Conservation (phyloP, 495 filamentous ascomycete genomes). For the Penicillium manginii region DNA sequence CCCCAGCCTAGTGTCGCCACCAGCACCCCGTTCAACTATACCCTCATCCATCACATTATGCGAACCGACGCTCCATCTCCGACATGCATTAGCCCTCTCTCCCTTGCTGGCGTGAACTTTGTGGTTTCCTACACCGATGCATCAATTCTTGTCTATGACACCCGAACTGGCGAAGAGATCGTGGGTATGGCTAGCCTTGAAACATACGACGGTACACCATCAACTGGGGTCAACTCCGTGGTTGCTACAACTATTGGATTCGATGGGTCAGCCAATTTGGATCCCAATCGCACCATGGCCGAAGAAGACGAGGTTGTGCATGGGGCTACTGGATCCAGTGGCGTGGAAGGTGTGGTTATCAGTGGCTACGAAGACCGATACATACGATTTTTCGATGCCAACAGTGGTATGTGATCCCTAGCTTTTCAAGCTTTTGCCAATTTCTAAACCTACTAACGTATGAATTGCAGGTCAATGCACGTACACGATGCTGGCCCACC, state of each 20-base stretch:
- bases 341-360: constrained; percentile 89
- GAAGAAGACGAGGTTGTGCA: constrained; percentile 75
- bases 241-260: constrained; percentile 83
- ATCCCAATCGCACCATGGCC: constrained; percentile 60
- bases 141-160: constrained; percentile 88
- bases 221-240: constrained; percentile 87
- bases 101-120: constrained; percentile 84
- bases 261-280: constrained; percentile 67
- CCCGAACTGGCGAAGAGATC: constrained; percentile 86
- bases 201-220: constrained; percentile 84
- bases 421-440: neutral
- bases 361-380: constrained; percentile 94
- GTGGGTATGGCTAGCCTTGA: constrained; percentile 89
- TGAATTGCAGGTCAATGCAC: constrained; percentile 87
- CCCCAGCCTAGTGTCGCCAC: constrained; percentile 86
- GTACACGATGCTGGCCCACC: constrained; percentile 96
- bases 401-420: constrained; percentile 75
- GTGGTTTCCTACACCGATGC: constrained; percentile 92
- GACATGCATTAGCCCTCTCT: constrained; percentile 89
- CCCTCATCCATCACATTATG: constrained; percentile 80
- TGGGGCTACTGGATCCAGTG: constrained; percentile 83
- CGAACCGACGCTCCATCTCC: constrained; percentile 75
- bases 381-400: constrained; percentile 96
- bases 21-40: constrained; percentile 65
- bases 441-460: constrained; percentile 34